Conservation (phyloP, 257 asterid genomes). For the Ophiorrhiza pumila region DNA sequence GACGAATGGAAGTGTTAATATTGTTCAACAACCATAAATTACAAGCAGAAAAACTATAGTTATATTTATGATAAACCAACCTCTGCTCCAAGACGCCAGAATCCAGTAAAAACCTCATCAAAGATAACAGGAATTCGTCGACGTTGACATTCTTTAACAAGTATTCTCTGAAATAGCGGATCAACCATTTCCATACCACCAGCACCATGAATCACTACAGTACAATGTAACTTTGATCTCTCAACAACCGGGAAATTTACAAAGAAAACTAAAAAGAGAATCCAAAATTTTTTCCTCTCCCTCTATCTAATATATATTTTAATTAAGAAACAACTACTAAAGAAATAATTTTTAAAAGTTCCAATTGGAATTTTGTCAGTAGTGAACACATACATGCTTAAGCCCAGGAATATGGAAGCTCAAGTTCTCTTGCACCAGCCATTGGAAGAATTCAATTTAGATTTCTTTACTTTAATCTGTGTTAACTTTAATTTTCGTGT, state of each 20-base stretch:
- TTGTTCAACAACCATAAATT: constrained; percentile 13
- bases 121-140: constrained; percentile 83
- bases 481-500: background rate
- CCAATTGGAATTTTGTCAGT: background rate
- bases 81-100: constrained; percentile 98
- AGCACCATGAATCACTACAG: constrained; percentile 88
- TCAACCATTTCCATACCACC: constrained; percentile 97
- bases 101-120: constrained; percentile 97
- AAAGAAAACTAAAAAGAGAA: too few relatives aligned
- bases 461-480: background rate
- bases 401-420: background rate
- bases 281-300: background rate
- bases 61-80: constrained; percentile 34
- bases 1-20: constrained; percentile 22
- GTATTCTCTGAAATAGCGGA: constrained; percentile 89
- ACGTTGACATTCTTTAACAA: constrained; percentile 70
- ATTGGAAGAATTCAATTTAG: background rate
- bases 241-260: background rate
- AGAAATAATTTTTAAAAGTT: background rate
- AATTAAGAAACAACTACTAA: background rate
- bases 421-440: background rate
- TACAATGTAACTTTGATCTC: background rate
- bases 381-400: constrained; percentile 2
- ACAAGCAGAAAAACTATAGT: constrained; percentile 5
- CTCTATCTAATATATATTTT: background rate